Evolutionary conservation across 306 rosid species (phyloP), one percentile per base, ranked within the genome.

Genomic region (Macrotyloma uniflorum): DNA sequence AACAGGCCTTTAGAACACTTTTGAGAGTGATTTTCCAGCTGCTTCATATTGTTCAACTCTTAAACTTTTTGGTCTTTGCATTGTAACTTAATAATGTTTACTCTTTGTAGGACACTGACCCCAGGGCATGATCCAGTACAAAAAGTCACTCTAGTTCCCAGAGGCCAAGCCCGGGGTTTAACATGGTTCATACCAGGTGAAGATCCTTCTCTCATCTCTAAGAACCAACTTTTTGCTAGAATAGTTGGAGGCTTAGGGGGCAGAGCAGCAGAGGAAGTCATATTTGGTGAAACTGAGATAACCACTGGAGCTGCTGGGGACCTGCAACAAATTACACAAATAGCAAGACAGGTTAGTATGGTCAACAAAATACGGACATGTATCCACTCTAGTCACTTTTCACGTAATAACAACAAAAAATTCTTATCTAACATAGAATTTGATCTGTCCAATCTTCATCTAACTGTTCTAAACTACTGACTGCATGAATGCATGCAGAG

Each of bases 301-400:
- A 90, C 95, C 26, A 92, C 90, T 3, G 93, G 97, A 23, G 97
- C 93, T 33, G 90, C 91, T 15, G 95, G 93, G 19, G 97, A 92
- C 83, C 84, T 92, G 82, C 93, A 90, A 62, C 91, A 90, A 59
- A 13, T 87, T 50, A 90, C 95, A 36, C 89, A 87, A 67, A 87
- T 87, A 58, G 97, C 91, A 76, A 86, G 83, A 87, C 94, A 86
- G 85, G 96, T 80, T 43, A 42, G 47, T 42, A 79, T 40, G 79
- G 40, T 53, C 20, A 36, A 13, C 38, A 35, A 53, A 12, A 40
- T 3, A 24, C 24, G 64, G 38, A 26, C 6, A 58, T 26, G 65
- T 14, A 53, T 53, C 20, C 28, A 8, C 14, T 53, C 1, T 2
- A 50, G 24, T 18, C 57, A n/a, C n/a, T n/a, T n/a, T n/a, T n/a